Percentiles rank a stretch among this genome's conserved stretches.
Evolutionary conservation across 2,329 filamentous ascomycete species (phyloP).

Genomic region (Akanthomyces uredinophilus): DNA sequence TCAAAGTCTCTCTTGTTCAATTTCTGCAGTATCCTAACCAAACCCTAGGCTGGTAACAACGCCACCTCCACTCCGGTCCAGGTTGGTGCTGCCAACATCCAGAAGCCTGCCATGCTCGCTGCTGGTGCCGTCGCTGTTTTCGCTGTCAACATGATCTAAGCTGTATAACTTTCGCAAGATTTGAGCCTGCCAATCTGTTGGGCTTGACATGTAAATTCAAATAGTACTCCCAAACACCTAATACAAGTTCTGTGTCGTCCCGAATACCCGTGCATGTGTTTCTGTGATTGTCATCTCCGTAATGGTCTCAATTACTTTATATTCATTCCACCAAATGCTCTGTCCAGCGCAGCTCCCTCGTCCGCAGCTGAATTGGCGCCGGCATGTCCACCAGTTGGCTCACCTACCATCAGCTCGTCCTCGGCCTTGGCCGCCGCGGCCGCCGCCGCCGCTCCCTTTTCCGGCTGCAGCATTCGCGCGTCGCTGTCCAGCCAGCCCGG

Average conservation of each 20-base stretch:
- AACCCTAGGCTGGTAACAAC: not conserved
- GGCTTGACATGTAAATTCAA: slow-evolving; percentile 1
- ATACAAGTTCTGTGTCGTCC: not conserved
- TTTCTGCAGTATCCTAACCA: not conserved
- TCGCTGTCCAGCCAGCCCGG: slow-evolving; percentile 79
- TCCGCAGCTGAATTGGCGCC: slow-evolving; percentile 39
- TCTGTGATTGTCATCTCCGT: not conserved
- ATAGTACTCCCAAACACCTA: slow-evolving; percentile 11
- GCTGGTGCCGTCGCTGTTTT: slow-evolving; percentile 11
- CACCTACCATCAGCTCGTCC: slow-evolving; percentile 5
- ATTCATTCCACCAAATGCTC: slow-evolving; percentile 49
- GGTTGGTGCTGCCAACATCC: slow-evolving; percentile 7
- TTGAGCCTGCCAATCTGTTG: not conserved
- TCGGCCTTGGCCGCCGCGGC: slow-evolving; percentile 22
- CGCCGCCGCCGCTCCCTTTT: slow-evolving; percentile 38
- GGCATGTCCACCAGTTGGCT: not conserved
- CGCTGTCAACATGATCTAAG: slow-evolving; percentile 19
- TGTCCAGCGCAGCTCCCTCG: slow-evolving; percentile 52
- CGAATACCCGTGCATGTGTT: not conserved
- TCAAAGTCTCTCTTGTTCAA: not conserved
- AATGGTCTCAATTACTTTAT: slow-evolving; percentile 22
- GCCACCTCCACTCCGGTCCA: slow-evolving; percentile 7
- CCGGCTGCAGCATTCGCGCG: slow-evolving; percentile 62
- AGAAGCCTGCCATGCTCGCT: slow-evolving; percentile 9
- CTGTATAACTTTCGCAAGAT: not conserved